Evolutionary conservation across 306 rosid species (phyloP).

Genomic region (Luffa acutangula): DNA sequence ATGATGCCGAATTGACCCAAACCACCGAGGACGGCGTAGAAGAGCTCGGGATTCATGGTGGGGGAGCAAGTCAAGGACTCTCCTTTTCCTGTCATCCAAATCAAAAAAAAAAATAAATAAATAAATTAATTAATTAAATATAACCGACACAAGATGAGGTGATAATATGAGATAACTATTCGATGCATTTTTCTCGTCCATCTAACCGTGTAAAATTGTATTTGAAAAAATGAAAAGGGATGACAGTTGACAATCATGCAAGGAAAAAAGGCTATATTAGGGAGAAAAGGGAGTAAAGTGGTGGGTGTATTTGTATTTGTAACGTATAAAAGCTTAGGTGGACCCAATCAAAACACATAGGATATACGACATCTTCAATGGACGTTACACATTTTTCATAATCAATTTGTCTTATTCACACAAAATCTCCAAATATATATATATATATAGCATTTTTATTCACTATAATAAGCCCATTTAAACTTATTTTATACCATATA

Average conservation of each 20-base stretch:
- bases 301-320: background rate
- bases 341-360: background rate
- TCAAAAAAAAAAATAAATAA: no score
- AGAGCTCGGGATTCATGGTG: constrained; percentile 33
- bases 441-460: no score
- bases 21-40: constrained; percentile 72
- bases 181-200: no score
- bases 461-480: background rate
- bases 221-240: background rate
- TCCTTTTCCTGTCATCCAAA: constrained; percentile 41
- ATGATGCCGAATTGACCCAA: constrained; percentile 87
- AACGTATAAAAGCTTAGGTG: background rate
- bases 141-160: background rate
- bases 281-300: background rate
- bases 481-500: no score
- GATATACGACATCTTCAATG: background rate
- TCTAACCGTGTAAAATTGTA: no score
- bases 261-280: background rate
- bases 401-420: background rate
- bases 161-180: no score
- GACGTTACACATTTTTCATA: background rate
- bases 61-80: constrained; percentile 58
- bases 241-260: background rate
- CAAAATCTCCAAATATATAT: no score
- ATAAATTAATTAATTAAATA: no score